Percentiles rank a stretch among this genome's conserved stretches.
Conservation (phyloP, 106 monocot species). For the Dactylorhiza incarnata region DNA sequence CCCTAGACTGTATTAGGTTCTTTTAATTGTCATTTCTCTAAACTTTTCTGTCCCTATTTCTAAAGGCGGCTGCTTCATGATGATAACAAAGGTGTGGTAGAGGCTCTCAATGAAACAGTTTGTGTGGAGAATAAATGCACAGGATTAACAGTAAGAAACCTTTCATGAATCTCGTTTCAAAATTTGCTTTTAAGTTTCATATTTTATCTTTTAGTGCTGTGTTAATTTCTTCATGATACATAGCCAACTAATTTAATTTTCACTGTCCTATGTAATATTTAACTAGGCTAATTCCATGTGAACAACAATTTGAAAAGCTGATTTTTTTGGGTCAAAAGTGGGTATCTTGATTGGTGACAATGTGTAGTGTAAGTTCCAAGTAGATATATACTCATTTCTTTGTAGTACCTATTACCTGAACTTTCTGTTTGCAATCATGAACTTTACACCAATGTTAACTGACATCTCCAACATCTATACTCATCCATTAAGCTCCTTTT, state of each 20-base stretch:
- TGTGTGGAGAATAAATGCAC: constrained; percentile 43
- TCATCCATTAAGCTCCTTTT: not conserved
- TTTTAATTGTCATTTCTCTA: not conserved
- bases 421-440: not conserved
- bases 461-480: not conserved
- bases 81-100: constrained; percentile 89
- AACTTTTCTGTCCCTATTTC: not conserved
- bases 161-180: not conserved
- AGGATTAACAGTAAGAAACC: constrained; percentile 65
- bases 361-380: not conserved
- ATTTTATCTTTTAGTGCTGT: not conserved
- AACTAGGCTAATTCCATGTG: not conserved
- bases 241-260: not conserved
- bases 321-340: not conserved
- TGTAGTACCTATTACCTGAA: not conserved
- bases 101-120: constrained; percentile 77
- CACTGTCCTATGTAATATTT: not conserved
- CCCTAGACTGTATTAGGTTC: not conserved
- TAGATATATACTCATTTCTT: not conserved
- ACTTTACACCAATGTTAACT: not conserved
- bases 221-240: not conserved
- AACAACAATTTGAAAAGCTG: not conserved
- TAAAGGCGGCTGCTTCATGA: constrained; percentile 78
- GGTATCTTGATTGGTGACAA: not conserved
- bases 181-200: not conserved